Evolutionary conservation across 2,329 filamentous ascomycete genomes (phyloP).

Genomic region (Sporothrix humicola): DNA sequence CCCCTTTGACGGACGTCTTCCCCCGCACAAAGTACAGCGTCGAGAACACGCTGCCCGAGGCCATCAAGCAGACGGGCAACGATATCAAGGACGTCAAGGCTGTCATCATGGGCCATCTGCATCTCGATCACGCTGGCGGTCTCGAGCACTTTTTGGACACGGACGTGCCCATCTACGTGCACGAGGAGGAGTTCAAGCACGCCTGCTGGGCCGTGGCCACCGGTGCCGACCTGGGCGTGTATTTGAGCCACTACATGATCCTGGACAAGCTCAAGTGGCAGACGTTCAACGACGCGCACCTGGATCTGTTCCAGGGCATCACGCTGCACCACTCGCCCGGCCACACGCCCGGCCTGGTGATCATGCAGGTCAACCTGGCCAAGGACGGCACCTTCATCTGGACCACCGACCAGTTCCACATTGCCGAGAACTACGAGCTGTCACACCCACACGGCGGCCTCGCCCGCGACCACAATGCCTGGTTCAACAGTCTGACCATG

Average conservation of each 20-base stretch:
- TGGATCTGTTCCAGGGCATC: slow-evolving; percentile 31
- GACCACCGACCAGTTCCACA: slow-evolving; percentile 34
- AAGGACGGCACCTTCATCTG: slow-evolving; percentile 32
- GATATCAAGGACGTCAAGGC: slow-evolving; percentile 34
- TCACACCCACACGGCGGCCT: slow-evolving; percentile 30
- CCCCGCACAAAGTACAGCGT: slow-evolving; percentile 31
- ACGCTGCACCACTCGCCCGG: slow-evolving; percentile 31
- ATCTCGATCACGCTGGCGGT: slow-evolving; percentile 33
- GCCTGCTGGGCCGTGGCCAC: slow-evolving; percentile 33
- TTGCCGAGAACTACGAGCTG: slow-evolving; percentile 32
- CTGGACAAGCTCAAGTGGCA: slow-evolving; percentile 31
- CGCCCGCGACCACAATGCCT: slow-evolving; percentile 32
- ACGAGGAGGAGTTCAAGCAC: slow-evolving; percentile 34
- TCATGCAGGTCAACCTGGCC: slow-evolving; percentile 33
- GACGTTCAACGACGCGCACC: slow-evolving; percentile 32
- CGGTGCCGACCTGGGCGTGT: slow-evolving; percentile 30
- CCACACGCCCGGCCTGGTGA: slow-evolving; percentile 30
- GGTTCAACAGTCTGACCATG: slow-evolving; percentile 32
- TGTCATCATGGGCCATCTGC: slow-evolving; percentile 30
- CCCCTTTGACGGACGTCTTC: slow-evolving; percentile 31
- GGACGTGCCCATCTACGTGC: slow-evolving; percentile 32
- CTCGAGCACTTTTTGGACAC: slow-evolving; percentile 33
- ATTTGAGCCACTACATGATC: slow-evolving; percentile 31
- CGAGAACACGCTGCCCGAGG: slow-evolving; percentile 29
- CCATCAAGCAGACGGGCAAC: slow-evolving; percentile 27